Conservation (phyloP, 2,329 filamentous ascomycete genomes). For the Orbilia ellipsospora region DNA sequence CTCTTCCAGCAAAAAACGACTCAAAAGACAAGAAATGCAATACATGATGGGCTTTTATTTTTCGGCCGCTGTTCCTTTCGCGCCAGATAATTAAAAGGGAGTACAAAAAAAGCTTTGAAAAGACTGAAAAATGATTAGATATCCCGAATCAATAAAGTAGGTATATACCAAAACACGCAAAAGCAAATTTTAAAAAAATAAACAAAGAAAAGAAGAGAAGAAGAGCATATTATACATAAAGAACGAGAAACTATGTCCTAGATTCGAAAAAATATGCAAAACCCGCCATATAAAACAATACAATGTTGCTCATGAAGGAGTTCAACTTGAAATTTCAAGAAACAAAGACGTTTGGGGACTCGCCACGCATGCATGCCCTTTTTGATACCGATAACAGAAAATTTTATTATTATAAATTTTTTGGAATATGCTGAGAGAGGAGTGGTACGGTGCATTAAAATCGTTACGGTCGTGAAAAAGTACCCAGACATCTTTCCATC, state of each 20-base stretch:
- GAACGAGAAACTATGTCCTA: too few relatives aligned
- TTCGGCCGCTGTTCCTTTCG: constrained; percentile 19
- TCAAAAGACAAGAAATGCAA: neutral
- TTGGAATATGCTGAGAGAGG: constrained; percentile 28
- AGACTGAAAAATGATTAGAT: constrained; percentile 9
- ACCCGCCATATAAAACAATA: too few relatives aligned
- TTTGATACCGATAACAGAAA: neutral
- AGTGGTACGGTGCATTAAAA: constrained; percentile 41
- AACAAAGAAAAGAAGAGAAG: constrained; percentile 13
- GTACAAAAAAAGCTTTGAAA: constrained; percentile 11
- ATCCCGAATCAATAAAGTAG: neutral
- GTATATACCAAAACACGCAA: neutral
- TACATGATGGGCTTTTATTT: constrained; percentile 23
- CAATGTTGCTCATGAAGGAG: too few relatives aligned
- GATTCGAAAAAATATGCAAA: too few relatives aligned
- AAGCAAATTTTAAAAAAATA: too few relatives aligned
- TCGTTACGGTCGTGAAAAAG: constrained; percentile 47
- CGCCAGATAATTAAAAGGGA: constrained; percentile 21
- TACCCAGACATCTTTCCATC: neutral
- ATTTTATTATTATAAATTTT: neutral
- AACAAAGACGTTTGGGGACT: too few relatives aligned
- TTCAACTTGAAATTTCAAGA: too few relatives aligned
- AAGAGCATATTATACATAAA: too few relatives aligned
- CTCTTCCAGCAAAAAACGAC: constrained; percentile 6
- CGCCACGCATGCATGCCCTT: too few relatives aligned